Conservation (phyloP, 257 asterid genomes). For the Linaria vulgaris region DNA sequence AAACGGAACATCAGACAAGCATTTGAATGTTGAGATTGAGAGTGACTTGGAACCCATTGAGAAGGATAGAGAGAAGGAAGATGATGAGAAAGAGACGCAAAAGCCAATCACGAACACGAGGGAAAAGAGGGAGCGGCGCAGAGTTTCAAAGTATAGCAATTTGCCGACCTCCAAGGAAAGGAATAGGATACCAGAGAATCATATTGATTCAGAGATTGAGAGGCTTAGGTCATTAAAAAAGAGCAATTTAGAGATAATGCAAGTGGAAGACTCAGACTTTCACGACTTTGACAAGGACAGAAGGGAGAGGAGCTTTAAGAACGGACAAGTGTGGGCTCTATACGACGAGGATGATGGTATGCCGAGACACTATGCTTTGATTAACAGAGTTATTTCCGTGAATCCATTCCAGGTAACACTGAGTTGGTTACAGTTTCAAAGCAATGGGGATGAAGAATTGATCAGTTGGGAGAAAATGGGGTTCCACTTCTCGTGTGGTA, state of each 20-base stretch:
- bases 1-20: constrained; percentile 20
- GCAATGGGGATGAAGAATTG: constrained; percentile 38
- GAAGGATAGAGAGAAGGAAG: constrained; percentile 18
- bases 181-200: constrained; percentile 21
- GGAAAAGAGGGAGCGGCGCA: constrained; percentile 39
- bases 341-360: constrained; percentile 76
- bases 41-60: constrained; percentile 18
- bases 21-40: constrained; percentile 22
- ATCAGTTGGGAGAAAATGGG: constrained; percentile 44
- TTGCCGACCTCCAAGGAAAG: constrained; percentile 8
- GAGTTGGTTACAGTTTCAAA: constrained; percentile 61
- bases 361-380: constrained; percentile 83
- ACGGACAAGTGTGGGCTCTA: constrained; percentile 92
- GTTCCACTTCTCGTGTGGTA: constrained; percentile 64
- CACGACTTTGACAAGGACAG: constrained; percentile 77
- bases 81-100: constrained; percentile 24
- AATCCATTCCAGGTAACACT: constrained; percentile 69
- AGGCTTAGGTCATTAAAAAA: constrained; percentile 30
- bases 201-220: constrained; percentile 28
- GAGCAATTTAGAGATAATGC: constrained; percentile 44
- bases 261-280: constrained; percentile 58
- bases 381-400: constrained; percentile 55
- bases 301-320: constrained; percentile 64
- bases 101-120: constrained; percentile 21
- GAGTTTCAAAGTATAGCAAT: constrained; percentile 39